Base-by-base conservation (phyloP, 768 basidiomycete species). In the Pholiota microspora region DNA sequence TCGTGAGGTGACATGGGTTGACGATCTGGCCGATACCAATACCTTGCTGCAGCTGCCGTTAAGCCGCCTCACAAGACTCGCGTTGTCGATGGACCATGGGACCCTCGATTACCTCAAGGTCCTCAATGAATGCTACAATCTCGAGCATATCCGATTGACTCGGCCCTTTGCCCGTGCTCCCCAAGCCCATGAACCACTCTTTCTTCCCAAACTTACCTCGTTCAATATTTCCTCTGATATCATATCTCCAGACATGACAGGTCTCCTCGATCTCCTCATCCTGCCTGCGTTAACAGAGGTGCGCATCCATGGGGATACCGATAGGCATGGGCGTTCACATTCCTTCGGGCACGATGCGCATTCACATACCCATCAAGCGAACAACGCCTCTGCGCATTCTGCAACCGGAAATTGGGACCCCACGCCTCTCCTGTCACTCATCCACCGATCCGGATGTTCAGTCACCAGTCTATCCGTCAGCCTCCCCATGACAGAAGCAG, bases 121-220 rank as follows among this genome's bases (percentile, higher is more conserved):
- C 28, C 62, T 71, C 9, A 59, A 67, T 51, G 64, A 61, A 29
- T 71, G 70, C 58, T 57, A 59, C 34, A 71, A 71, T 51, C 62
- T 71, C 7, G 70, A 71, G 49, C 65, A 70, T 52, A 67, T 71
- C 49, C 59, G 64, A 38, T 64, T 71, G 49, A 68, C 64, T 13
- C 63, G 68, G n/a, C 69, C 70, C 4, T 56, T 59, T 36, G 47
- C 57, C 15, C 56, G 48, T 3, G 54, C 64, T 16, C 62, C 56
- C 8, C 58, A 62, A 27, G 31, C 62, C 9, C 65, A 58, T 44
- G 50, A 55, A 21, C 67, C 70, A 1, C 57, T 70, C 15, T 57
- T 62, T 44, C 69, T 71, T 24, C 52, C 65, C 48, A 70, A 71
- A 56, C 57, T 71, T 21, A 62, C 59, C 15, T 68, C 68, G 1